Conservation (phyloP, 2,329 filamentous ascomycete genomes). For the Cytospora mali region DNA sequence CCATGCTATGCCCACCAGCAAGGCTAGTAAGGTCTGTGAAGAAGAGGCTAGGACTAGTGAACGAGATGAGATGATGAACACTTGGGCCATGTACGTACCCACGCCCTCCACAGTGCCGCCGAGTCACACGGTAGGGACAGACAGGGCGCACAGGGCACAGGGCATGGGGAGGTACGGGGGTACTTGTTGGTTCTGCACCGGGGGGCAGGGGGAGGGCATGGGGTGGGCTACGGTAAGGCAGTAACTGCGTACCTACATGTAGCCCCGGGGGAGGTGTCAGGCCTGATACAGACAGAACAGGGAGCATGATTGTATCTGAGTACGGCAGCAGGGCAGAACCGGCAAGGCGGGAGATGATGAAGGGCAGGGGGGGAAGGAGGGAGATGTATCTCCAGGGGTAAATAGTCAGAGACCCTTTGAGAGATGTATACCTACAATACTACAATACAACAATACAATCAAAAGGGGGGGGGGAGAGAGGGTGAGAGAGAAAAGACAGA, state of each 20-base stretch:
- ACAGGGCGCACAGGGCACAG: conserved; percentile 4
- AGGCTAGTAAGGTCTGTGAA: conserved; percentile 17
- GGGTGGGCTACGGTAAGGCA: conserved; percentile 24
- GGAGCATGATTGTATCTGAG: background rate
- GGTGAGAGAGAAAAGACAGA: background rate
- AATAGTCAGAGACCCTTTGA: background rate
- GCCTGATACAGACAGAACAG: background rate
- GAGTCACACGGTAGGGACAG: conserved; percentile 15
- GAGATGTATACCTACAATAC: no score
- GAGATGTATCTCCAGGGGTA: background rate
- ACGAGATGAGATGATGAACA: conserved; percentile 19
- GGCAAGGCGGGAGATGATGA: conserved; percentile 12
- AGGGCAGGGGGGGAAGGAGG: conserved; percentile 5
- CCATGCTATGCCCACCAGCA: conserved; percentile 6
- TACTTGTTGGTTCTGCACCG: background rate
- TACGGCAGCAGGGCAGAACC: conserved; percentile 8
- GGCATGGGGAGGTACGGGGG: background rate
- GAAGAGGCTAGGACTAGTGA: conserved; percentile 63
- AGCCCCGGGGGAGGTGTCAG: background rate
- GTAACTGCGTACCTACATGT: conserved; percentile 1
- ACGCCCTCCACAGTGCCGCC: conserved; percentile 23
- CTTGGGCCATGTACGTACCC: conserved; percentile 8
- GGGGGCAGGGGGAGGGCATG: background rate
- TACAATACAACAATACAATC: no score
- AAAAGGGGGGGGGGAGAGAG: background rate